These are phyloP conservation scores for Xylaria nigripes DNA, from an alignment of 495 filamentous ascomycete species.

Conservation along the genomic window DNA sequence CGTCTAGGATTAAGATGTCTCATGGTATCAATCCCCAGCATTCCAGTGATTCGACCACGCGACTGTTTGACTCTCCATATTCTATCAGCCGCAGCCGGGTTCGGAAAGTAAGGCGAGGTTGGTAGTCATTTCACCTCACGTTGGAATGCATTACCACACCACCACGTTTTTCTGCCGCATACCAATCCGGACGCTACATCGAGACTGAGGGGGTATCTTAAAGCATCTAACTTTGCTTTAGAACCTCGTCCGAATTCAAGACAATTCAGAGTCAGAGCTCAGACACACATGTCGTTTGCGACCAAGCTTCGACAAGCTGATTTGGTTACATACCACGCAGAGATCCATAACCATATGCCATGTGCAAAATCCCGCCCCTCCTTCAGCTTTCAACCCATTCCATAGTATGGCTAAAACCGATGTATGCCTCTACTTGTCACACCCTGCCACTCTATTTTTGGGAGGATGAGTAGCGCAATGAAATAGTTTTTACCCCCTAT, in stretches of 20 bases:
- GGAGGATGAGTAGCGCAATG: not conserved
- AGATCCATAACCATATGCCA: not conserved
- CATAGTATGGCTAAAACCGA: constrained; percentile 17
- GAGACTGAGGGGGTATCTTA: not conserved
- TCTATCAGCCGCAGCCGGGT: not conserved
- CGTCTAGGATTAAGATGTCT: not conserved
- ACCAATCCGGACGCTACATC: not conserved
- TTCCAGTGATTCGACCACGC: not conserved
- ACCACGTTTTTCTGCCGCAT: not conserved
- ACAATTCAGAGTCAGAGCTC: too few relatives aligned
- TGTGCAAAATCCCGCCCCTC: not conserved
- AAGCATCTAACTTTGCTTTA: not conserved
- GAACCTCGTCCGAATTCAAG: not conserved
- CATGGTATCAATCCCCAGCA: not conserved
- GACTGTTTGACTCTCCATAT: not conserved
- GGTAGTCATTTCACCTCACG: not conserved
- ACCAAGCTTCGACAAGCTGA: not conserved
- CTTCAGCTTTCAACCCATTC: constrained; percentile 16
- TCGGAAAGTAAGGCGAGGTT: not conserved
- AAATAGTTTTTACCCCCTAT: not conserved
- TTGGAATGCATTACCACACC: not conserved
- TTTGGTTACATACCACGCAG: not conserved
- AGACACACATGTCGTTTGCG: not conserved
- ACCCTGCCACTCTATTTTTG: constrained; percentile 20
- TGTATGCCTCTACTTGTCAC: constrained; percentile 11